phyloP scores from a whole-genome alignment of 2,329 filamentous ascomycete species.

The Cercospora zeina region DNA sequence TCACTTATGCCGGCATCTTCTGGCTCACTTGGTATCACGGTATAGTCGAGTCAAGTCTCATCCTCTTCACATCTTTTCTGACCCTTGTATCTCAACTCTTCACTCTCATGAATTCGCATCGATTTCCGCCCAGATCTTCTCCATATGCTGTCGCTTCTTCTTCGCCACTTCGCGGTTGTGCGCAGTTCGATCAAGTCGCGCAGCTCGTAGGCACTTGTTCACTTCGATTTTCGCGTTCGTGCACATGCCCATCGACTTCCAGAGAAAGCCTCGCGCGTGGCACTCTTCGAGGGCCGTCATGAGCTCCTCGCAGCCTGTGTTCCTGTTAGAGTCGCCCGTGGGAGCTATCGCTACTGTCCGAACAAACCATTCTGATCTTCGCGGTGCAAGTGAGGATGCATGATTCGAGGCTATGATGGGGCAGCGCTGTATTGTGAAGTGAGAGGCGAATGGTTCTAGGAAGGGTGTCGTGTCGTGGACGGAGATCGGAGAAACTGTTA shows the following conservation, averaged over 20 bases:
- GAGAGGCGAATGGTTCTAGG: slow-evolving; percentile 5
- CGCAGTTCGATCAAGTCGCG: slow-evolving; percentile 75
- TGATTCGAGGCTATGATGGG: slow-evolving; percentile 43
- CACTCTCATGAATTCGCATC: slow-evolving; percentile 63
- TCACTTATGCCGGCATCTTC: neutral
- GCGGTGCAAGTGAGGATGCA: slow-evolving; percentile 98
- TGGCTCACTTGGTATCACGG: neutral
- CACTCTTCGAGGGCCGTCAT: slow-evolving; percentile 94
- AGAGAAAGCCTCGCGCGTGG: slow-evolving; percentile 86
- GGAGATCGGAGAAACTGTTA: neutral
- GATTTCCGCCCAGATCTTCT: slow-evolving; percentile 76
- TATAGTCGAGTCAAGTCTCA: neutral
- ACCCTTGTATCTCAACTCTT: neutral
- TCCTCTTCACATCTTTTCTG: neutral
- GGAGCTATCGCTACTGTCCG: neutral
- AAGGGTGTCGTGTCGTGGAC: slow-evolving; percentile 1
- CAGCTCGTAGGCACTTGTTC: slow-evolving; percentile 77
- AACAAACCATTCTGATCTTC: slow-evolving; percentile 77
- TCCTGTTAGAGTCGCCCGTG: slow-evolving; percentile 20
- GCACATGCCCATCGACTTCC: slow-evolving; percentile 88
- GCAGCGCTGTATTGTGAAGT: neutral
- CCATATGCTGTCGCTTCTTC: slow-evolving; percentile 70
- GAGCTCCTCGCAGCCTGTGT: slow-evolving; percentile 84
- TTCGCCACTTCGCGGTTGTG: slow-evolving; percentile 71
- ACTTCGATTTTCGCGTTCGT: slow-evolving; percentile 82